These are phyloP conservation scores for Onygenales sp. DNA, from an alignment of 2,329 filamentous ascomycete species.

Conservation along the genomic window DNA sequence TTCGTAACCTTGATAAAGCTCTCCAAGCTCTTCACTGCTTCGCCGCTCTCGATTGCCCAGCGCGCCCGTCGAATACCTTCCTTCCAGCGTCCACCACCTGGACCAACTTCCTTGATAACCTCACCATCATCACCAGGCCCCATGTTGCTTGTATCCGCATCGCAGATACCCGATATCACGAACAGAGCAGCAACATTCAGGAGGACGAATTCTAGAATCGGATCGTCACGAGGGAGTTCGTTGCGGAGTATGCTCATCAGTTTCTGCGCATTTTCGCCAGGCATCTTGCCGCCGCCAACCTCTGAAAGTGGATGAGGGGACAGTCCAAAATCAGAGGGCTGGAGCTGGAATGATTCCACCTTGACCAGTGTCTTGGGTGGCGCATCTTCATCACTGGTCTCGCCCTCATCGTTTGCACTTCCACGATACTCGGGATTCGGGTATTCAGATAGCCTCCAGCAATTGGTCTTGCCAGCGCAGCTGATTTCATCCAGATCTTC, in stretches of 20 bases:
- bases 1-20: slow-evolving; percentile 79
- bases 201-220: slow-evolving; percentile 85
- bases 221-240: slow-evolving; percentile 64
- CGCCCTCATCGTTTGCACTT: slow-evolving; percentile 23
- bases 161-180: slow-evolving; percentile 76
- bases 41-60: slow-evolving; percentile 79
- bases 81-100: slow-evolving; percentile 85
- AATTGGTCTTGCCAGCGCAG: slow-evolving; percentile 78
- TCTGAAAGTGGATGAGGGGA: slow-evolving; percentile 60
- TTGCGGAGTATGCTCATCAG: slow-evolving; percentile 66
- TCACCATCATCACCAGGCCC: slow-evolving; percentile 69
- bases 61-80: slow-evolving; percentile 80
- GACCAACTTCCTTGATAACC: slow-evolving; percentile 72
- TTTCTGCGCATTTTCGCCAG: slow-evolving; percentile 78
- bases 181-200: slow-evolving; percentile 88
- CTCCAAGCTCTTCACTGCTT: slow-evolving; percentile 74
- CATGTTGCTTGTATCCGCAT: slow-evolving; percentile 71
- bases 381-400: slow-evolving; percentile 27
- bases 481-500: slow-evolving; percentile 95
- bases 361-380: slow-evolving; percentile 39
- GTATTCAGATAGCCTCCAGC: slow-evolving; percentile 65
- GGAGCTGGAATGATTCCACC: slow-evolving; percentile 67
- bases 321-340: slow-evolving; percentile 81
- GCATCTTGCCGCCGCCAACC: slow-evolving; percentile 77
- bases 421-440: slow-evolving; percentile 34